These are phyloP conservation scores for Viola pubescens DNA, from an alignment of 441 rosid genomes.

Conservation along the genomic window DNA sequence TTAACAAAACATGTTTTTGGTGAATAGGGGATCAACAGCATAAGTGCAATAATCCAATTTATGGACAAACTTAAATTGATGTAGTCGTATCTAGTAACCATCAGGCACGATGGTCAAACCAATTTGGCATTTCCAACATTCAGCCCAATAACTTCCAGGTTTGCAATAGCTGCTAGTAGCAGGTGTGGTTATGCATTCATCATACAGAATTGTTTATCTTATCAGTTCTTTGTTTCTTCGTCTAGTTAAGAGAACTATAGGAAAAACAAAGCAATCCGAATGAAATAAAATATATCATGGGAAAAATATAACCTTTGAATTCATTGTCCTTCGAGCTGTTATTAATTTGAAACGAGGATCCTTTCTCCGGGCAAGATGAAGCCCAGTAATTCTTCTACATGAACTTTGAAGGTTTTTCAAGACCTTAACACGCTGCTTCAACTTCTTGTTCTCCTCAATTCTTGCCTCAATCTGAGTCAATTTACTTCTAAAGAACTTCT, in stretches of 20 bases:
- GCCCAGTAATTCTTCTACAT: slow-evolving; percentile 59
- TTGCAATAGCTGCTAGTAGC: neutral
- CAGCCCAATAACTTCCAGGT: neutral
- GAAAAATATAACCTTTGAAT: slow-evolving; percentile 12
- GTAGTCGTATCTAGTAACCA: neutral
- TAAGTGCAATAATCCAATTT: neutral
- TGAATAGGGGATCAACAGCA: slow-evolving; percentile 6
- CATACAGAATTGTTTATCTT: no score
- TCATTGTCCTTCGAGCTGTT: slow-evolving; percentile 31
- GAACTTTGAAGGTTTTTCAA: slow-evolving; percentile 64
- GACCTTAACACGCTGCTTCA: slow-evolving; percentile 57
- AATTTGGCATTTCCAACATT: neutral
- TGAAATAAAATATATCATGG: no score
- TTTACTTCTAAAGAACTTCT: slow-evolving; percentile 60
- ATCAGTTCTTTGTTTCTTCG: neutral
- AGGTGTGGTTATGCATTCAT: no score
- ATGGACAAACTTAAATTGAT: neutral
- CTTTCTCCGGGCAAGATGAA: slow-evolving; percentile 58
- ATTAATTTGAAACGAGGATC: slow-evolving; percentile 70
- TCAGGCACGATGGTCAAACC: neutral
- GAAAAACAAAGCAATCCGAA: neutral
- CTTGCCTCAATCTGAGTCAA: slow-evolving; percentile 63
- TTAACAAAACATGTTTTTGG: slow-evolving; percentile 15
- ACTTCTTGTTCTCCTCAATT: slow-evolving; percentile 76
- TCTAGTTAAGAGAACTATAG: neutral